Evolutionary conservation across 805 yeast species (phyloP), one percentile per base, ranked within the genome.

Genomic region (Debaryomyces tyrocola): DNA sequence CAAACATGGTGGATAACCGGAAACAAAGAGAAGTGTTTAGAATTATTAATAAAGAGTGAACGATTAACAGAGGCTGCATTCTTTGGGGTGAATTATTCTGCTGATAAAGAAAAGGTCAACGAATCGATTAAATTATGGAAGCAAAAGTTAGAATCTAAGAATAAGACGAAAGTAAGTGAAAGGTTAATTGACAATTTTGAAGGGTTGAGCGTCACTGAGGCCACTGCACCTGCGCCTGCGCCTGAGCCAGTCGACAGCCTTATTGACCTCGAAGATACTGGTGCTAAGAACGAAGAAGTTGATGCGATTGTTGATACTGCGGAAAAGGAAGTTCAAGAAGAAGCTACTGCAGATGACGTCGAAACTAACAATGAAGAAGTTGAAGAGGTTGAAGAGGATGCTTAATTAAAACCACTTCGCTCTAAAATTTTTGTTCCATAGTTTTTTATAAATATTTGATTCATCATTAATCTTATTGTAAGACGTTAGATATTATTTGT

Each of bases 1-100:
- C 90, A 88, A 62, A 86, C 96, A 10, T 83, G 83, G 64, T 94
- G 98, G 98, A 73, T 83, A 45, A 79, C 85, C 28, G 92, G 96
- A 34, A 87, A 90, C 60, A 73, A 82, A 33, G 68, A 71, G 14
- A 73, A 76, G 36, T 86, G 91, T 54, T 75, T 84, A 45, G 79
- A 80, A 18, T 72, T 94, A 53, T 77, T 94, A 56, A 74, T 79
- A 40, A 74, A 78, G 59, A 78, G 89, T 44, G 87, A 80, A 33
- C 80, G 96, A 62, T 75, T 74, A 48, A 75, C 96, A 1, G 99
- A 94, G 67, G 97, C 97, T 28, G 79, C 97, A 2, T 63, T 94
- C 51, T 79, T 94, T 53, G 87, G 87, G 33, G 73, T 78, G 40
- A 84, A 94, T 33, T 94, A 90, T 61, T 82, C 83, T 36, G 57